phyloP scores from a whole-genome alignment of 1,139 yeast species.

The Saccharomyces pastorianus region DNA sequence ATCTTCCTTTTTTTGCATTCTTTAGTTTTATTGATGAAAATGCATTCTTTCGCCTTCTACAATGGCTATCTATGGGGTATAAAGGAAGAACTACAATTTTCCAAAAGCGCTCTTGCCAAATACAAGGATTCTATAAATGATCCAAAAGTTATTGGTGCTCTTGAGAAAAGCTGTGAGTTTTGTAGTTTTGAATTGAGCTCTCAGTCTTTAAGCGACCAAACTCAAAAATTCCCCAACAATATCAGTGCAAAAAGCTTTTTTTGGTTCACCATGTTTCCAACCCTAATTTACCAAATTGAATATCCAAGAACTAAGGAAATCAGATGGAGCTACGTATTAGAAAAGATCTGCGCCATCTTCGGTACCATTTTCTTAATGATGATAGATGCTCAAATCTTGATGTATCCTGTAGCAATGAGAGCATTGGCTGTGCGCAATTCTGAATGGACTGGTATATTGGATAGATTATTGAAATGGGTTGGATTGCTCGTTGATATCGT shows the following conservation, averaged over 20 bases:
- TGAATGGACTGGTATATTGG: constrained; percentile 33
- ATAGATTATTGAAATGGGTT: constrained; percentile 47
- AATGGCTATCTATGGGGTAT: constrained; percentile 81
- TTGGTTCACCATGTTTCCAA: constrained; percentile 82
- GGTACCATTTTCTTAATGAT: constrained; percentile 84
- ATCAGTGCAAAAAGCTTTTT: constrained; percentile 62
- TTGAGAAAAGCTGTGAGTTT: constrained; percentile 47
- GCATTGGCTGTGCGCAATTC: constrained; percentile 46
- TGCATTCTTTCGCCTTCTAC: constrained; percentile 83
- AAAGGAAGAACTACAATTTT: constrained; percentile 45
- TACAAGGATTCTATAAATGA: constrained; percentile 14
- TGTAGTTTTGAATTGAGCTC: constrained; percentile 55
- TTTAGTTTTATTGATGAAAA: constrained; percentile 82
- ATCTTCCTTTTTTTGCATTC: constrained; percentile 76
- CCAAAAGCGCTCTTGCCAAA: constrained; percentile 33
- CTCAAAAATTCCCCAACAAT: constrained; percentile 55
- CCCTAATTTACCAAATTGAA: constrained; percentile 69
- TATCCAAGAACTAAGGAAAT: constrained; percentile 69
- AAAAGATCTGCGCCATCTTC: constrained; percentile 68
- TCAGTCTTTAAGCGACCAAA: constrained; percentile 32
- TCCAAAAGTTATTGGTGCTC: constrained; percentile 28
- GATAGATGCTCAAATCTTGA: constrained; percentile 64
- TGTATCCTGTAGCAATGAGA: constrained; percentile 67
- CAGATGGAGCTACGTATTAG: constrained; percentile 62
- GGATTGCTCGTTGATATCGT: constrained; percentile 63